Conservation (phyloP, 2,329 filamentous ascomycete species). For the Ceratocystis albifundus region DNA sequence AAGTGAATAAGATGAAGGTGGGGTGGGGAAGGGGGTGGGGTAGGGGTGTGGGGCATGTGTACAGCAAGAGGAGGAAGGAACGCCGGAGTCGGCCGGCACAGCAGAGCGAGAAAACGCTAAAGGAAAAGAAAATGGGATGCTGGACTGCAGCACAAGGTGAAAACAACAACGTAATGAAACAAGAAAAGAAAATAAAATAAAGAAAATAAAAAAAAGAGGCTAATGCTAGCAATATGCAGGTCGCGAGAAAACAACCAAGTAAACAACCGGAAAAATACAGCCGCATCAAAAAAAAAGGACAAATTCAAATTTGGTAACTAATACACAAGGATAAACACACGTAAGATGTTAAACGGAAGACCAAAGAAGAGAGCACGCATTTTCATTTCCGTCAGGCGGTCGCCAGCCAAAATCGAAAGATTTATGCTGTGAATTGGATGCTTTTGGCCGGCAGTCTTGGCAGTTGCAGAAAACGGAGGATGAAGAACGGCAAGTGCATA, state of each 20-base stretch:
- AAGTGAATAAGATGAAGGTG: not conserved
- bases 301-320: not conserved
- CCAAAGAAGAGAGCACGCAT: not conserved
- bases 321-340: not conserved
- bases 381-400: not conserved
- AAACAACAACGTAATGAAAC: slow-evolving; percentile 12
- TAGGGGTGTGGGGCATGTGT: not conserved
- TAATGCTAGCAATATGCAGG: slow-evolving; percentile 8
- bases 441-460: not conserved
- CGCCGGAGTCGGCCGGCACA: slow-evolving; percentile 9
- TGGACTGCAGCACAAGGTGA: not conserved
- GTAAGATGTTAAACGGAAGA: not conserved
- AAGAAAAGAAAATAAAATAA: not conserved
- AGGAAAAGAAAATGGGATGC: slow-evolving; percentile 4
- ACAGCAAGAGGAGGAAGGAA: not conserved
- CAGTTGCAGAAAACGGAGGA: not conserved
- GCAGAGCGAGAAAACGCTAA: not conserved
- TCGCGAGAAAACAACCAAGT: not conserved
- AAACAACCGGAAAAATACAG: not conserved
- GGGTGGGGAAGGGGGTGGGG: not conserved
- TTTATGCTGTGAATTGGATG: slow-evolving; percentile 3
- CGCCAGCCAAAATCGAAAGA: not conserved
- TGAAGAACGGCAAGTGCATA: not conserved
- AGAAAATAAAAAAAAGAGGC: not conserved
- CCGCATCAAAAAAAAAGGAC: not conserved